Conservation (phyloP, 1,284 basidiomycete genomes). For the Rhodotorula mucilaginosa region DNA sequence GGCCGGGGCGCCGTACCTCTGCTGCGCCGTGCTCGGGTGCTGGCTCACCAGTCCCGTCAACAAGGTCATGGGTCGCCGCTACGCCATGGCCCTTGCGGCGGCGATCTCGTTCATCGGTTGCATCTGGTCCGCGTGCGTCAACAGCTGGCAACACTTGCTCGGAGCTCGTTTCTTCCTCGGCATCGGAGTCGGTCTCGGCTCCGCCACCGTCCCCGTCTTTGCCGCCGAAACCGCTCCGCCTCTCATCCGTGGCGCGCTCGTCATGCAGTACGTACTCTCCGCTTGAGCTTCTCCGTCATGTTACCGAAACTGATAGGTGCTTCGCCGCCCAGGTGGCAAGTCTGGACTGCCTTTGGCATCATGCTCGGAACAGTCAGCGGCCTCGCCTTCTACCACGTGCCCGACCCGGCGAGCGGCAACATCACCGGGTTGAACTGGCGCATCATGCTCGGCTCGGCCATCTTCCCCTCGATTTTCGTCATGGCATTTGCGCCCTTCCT, state of each 20-base stretch:
- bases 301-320: too few relatives aligned
- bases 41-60: conserved; percentile 50
- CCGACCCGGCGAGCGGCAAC: conserved; percentile 42
- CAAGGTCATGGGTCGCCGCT: conserved; percentile 58
- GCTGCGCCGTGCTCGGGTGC: conserved; percentile 46
- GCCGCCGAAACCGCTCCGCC: conserved; percentile 51
- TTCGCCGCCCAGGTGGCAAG: too few relatives aligned
- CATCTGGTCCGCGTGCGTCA: conserved; percentile 48
- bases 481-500: neutral
- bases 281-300: too few relatives aligned
- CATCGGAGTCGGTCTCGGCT: conserved; percentile 48
- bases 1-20: conserved; percentile 42
- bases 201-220: conserved; percentile 50
- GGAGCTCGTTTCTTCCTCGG: conserved; percentile 49
- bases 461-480: neutral
- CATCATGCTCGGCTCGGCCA: conserved; percentile 15
- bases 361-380: conserved; percentile 47
- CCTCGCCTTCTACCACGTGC: conserved; percentile 36
- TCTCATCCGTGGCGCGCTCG: conserved; percentile 53
- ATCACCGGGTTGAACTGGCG: conserved; percentile 25
- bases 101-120: conserved; percentile 54
- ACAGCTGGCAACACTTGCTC: conserved; percentile 58
- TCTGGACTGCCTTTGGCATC: conserved; percentile 54
- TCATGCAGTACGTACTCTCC: conserved; percentile 49
- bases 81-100: conserved; percentile 65